Conservation (phyloP, 345 rosid genomes). For the Populus deltoides region DNA sequence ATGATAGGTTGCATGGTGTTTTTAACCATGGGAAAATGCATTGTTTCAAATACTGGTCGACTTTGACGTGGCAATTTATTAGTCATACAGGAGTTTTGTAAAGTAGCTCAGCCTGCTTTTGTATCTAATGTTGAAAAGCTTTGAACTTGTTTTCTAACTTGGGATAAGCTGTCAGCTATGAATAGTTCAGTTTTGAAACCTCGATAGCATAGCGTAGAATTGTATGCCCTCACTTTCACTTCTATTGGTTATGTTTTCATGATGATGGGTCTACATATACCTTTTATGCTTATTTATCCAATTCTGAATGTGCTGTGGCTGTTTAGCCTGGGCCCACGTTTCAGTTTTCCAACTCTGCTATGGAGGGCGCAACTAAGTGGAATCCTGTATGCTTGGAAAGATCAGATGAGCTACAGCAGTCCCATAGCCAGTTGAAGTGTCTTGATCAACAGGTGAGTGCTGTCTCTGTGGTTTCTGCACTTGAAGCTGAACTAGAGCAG, state of each 20-base stretch:
- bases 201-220: background rate
- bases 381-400: constrained; percentile 53
- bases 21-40: background rate
- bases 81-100: background rate
- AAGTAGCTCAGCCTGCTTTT: background rate
- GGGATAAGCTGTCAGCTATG: background rate
- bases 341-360: constrained; percentile 55
- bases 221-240: background rate
- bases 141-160: background rate
- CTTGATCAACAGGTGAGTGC: constrained; percentile 58
- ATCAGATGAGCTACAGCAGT: constrained; percentile 46
- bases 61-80: background rate
- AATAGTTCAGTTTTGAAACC: background rate
- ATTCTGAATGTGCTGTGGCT: constrained; percentile 11
- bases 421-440: constrained; percentile 39
- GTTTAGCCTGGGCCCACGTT: constrained; percentile 54
- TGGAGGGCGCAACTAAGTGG: constrained; percentile 92
- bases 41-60: background rate
- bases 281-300: background rate
- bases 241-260: background rate
- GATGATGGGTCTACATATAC: background rate
- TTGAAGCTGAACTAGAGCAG: constrained; percentile 64
- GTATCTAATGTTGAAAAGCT: background rate
- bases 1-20: background rate
- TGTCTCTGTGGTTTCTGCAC: constrained; percentile 55